A percentile compares a stretch with the other conserved stretches of the same genome.
Conservation (phyloP, 2,329 filamentous ascomycete species). For the Dactylellina parvicollis region DNA sequence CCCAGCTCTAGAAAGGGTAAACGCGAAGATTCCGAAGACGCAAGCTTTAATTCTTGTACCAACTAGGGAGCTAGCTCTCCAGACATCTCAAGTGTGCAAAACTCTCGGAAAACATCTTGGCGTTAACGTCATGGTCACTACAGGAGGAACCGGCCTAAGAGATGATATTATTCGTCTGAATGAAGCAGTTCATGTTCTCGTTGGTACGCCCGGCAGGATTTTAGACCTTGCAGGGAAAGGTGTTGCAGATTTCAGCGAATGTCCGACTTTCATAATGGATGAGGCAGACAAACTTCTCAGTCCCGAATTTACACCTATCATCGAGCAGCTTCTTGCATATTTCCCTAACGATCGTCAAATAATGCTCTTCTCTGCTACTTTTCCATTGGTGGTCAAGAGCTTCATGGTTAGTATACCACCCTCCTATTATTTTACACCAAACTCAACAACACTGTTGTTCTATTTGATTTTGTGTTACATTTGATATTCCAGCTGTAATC, state of each 20-base stretch:
- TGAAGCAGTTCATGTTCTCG: slow-evolving; percentile 95
- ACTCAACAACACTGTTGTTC: no score
- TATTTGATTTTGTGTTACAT: not conserved
- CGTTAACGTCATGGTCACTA: slow-evolving; percentile 99
- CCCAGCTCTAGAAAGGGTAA: slow-evolving; percentile 91
- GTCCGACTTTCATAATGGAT: slow-evolving; percentile 99
- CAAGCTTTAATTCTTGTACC: slow-evolving; percentile 96
- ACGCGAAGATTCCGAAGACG: slow-evolving; percentile 94
- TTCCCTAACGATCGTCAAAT: slow-evolving; percentile 98
- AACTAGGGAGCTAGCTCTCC: slow-evolving; percentile 94
- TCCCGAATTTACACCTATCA: slow-evolving; percentile 94
- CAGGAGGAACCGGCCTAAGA: slow-evolving; percentile 90
- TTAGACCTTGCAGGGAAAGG: slow-evolving; percentile 95
- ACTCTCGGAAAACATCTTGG: slow-evolving; percentile 96
- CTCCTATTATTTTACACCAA: no score
- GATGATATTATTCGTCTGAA: slow-evolving; percentile 96
- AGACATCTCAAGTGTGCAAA: slow-evolving; percentile 99
- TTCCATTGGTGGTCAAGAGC: slow-evolving; percentile 94
- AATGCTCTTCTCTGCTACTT: slow-evolving; percentile 99
- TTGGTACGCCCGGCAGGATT: slow-evolving; percentile 95
- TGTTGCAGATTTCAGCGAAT: slow-evolving; percentile 94
- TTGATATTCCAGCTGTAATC: not conserved
- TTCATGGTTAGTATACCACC: slow-evolving; percentile 70
- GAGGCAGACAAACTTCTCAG: slow-evolving; percentile 98
- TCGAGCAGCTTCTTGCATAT: slow-evolving; percentile 93